A percentile compares a stretch with the other conserved stretches of the same genome.
phyloP scores from a whole-genome alignment of 768 basidiomycete genomes.

The Pulveroboletus ravenelii region DNA sequence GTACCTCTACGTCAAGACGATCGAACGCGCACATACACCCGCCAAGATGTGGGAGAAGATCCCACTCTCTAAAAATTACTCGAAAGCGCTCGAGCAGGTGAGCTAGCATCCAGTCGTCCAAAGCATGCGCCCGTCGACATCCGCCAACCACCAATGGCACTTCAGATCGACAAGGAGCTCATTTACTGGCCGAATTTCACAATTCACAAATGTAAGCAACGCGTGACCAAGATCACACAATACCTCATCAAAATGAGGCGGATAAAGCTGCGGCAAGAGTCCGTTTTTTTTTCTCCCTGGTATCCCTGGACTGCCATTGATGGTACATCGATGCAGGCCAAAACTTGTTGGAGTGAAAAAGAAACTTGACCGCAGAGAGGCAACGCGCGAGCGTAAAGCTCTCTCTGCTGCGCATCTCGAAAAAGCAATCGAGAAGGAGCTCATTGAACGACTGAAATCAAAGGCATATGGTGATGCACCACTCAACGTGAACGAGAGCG shows the following conservation, averaged over 20 bases:
- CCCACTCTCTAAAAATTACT: constrained; percentile 88
- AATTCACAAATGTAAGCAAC: constrained; percentile 99
- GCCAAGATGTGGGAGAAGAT: constrained; percentile 98
- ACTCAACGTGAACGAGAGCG: constrained; percentile 94
- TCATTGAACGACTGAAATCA: constrained; percentile 90
- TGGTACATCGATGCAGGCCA: constrained; percentile 51
- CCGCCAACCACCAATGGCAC: neutral
- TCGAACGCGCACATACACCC: constrained; percentile 94
- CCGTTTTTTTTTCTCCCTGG: constrained; percentile 29
- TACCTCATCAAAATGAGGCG: constrained; percentile 98
- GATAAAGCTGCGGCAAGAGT: constrained; percentile 83
- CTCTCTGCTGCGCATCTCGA: constrained; percentile 94
- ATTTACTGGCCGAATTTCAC: constrained; percentile 97
- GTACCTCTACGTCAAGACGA: constrained; percentile 95
- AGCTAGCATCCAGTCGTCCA: constrained; percentile 10
- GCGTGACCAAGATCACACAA: constrained; percentile 97
- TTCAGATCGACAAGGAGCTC: constrained; percentile 88
- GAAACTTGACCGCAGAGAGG: constrained; percentile 91
- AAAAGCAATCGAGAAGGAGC: constrained; percentile 91
- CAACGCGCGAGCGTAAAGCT: constrained; percentile 91
- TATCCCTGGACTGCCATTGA: neutral
- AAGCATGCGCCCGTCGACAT: neutral
- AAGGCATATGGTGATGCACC: constrained; percentile 98
- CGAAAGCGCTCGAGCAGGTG: constrained; percentile 93
- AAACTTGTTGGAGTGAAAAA: constrained; percentile 95